Evolutionary conservation across 495 filamentous ascomycete genomes (phyloP).

Genomic region (Pyronema omphalodes): DNA sequence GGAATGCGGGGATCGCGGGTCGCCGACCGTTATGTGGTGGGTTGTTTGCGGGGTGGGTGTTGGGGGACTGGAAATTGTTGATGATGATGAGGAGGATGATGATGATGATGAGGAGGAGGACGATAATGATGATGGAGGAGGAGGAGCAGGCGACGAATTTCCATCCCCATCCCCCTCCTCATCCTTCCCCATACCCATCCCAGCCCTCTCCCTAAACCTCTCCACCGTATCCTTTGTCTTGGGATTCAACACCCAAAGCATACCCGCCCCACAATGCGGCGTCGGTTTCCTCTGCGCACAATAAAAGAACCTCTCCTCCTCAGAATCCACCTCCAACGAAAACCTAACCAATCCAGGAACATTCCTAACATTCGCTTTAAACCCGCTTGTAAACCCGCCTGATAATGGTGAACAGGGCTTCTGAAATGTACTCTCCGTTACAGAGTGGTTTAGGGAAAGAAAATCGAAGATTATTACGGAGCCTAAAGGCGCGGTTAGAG

Average conservation of each 20-base stretch:
- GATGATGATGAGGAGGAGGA: no score
- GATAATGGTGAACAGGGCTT: constrained; percentile 42
- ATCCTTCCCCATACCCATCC: no score
- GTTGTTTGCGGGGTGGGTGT: no score
- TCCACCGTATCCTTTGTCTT: constrained; percentile 11
- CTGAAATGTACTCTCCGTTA: constrained; percentile 51
- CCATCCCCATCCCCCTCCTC: no score
- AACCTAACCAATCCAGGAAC: background rate
- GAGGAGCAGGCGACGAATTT: no score
- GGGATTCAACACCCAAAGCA: constrained; percentile 22
- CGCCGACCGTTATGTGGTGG: no score
- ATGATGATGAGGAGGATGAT: no score
- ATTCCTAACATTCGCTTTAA: constrained; percentile 41
- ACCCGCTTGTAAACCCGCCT: constrained; percentile 45
- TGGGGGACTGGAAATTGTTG: no score
- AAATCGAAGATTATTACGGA: constrained; percentile 59
- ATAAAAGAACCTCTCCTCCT: background rate
- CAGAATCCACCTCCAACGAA: background rate
- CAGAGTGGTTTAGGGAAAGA: constrained; percentile 49
- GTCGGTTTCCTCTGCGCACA: background rate
- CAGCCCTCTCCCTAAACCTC: background rate
- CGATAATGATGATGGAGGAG: no score
- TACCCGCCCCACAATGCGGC: constrained; percentile 7
- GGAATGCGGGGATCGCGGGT: no score
- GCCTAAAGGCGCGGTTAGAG: constrained; percentile 36